Evolutionary conservation across 371 early-diverging fungal genomes (phyloP), one percentile per base, ranked within the genome.

Genomic region (Mortierella sp.): DNA sequence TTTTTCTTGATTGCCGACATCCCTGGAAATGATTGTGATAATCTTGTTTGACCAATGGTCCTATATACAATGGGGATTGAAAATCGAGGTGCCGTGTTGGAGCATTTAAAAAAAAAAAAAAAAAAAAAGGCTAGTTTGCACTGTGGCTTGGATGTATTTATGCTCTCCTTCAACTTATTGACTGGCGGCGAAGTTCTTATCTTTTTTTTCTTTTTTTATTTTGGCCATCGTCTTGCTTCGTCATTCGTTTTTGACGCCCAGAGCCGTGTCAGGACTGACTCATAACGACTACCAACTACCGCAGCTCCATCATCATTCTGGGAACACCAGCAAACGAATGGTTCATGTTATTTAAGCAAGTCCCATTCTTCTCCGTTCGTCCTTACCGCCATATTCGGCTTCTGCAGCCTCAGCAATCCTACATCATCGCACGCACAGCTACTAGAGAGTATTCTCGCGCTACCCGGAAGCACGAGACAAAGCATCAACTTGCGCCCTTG

Each of bases 1-100:
- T 78, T 78, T 47, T 72, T 78, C 63, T 72, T 78, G 62, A 66
- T 62, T 40, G 78, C 62, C 49, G 78, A 78, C 78, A 78, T 78
- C 8, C 42, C 10, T 65, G 22, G 42, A 15, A 26, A 53, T 19
- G 28, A 53, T 53, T 5, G 17, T 47, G 17, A 22, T 22, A 49
- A 49, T 23, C 49, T 49, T 12, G 8, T 28, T 53, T 23, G 28
- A 26, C 28, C 13, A 49, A 22, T 47, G 19, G 22, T 31, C 4
- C 23, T 56, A 59, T 56, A 29, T 68, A 37, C 62, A 37, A 40
- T 26, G 40, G 31, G 10, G 29, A n/a, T n/a, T n/a, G n/a, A n/a
- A n/a, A n/a, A n/a, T 43, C 45, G 45, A 43, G 28, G 13, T 49
- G n/a, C 51, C 51, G 12, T 5, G 42, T 28, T 37, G 19, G 4